phyloP scores from a whole-genome alignment of 352 stramenopile genomes.

The Pythium chondricola region DNA sequence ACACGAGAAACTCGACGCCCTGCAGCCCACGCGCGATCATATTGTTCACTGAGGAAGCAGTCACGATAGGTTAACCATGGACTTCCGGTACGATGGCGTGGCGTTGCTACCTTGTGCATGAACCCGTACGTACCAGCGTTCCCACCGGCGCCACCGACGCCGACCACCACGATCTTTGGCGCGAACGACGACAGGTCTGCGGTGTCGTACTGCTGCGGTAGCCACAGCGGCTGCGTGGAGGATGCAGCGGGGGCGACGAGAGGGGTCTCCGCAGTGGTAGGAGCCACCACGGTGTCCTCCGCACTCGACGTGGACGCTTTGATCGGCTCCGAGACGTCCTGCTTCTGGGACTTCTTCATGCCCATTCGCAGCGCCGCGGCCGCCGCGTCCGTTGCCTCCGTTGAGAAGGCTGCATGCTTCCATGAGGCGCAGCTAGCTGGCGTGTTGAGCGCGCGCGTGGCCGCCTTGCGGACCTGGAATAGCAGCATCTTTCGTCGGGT shows the following conservation, averaged over 20 bases:
- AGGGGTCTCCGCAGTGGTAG: slow-evolving; percentile 18
- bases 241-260: slow-evolving; percentile 32
- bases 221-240: slow-evolving; percentile 70
- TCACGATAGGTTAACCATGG: not conserved
- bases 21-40: slow-evolving; percentile 83
- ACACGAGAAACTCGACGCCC: slow-evolving; percentile 86
- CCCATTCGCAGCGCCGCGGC: slow-evolving; percentile 63
- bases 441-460: slow-evolving; percentile 2
- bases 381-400: slow-evolving; percentile 62
- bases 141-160: slow-evolving; percentile 81
- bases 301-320: slow-evolving; percentile 4
- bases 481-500: slow-evolving; percentile 29
- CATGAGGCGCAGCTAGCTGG: not conserved
- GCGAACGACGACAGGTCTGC: slow-evolving; percentile 70
- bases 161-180: slow-evolving; percentile 83
- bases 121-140: slow-evolving; percentile 52
- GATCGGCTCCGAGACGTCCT: too few species aligned
- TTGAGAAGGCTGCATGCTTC: slow-evolving; percentile 36
- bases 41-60: slow-evolving; percentile 68
- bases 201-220: slow-evolving; percentile 54
- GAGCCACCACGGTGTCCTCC: not conserved
- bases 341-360: slow-evolving; percentile 51
- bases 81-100: not conserved
- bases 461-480: slow-evolving; percentile 24
- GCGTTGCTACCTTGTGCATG: not conserved